Percentiles rank a stretch among this genome's conserved stretches.
Evolutionary conservation across 495 filamentous ascomycete species (phyloP).

Genomic region (Talaromyces ruber): DNA sequence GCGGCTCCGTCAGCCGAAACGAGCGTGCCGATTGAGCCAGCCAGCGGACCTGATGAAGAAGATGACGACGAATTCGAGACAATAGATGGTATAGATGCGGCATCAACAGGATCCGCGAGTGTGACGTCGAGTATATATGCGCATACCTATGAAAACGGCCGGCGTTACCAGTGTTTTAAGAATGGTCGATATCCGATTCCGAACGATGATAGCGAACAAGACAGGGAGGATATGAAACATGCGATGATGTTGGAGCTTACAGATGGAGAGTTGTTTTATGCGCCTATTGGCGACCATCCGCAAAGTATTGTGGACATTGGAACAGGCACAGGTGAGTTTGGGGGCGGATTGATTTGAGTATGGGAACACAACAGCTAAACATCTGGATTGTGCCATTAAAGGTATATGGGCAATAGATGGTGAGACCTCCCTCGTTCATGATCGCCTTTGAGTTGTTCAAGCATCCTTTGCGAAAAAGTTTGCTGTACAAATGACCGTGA

Average conservation of each 20-base stretch:
- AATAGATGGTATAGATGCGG: neutral
- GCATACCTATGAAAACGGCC: conserved; percentile 6
- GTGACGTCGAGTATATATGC: conserved; percentile 5
- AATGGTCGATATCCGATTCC: conserved; percentile 5
- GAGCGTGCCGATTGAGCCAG: neutral
- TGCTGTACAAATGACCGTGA: neutral
- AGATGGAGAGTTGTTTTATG: conserved; percentile 31
- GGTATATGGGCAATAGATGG: conserved; percentile 44
- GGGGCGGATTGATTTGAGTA: neutral
- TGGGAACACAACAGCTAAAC: neutral
- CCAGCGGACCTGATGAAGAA: neutral
- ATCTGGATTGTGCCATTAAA: neutral
- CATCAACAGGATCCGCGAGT: conserved; percentile 4
- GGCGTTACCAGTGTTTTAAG: conserved; percentile 9
- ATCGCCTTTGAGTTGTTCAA: neutral
- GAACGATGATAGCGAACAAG: conserved; percentile 38
- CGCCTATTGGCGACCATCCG: conserved; percentile 30
- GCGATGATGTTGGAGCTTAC: conserved; percentile 31
- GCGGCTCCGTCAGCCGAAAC: neutral
- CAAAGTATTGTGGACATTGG: conserved; percentile 38
- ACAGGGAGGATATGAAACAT: conserved; percentile 54
- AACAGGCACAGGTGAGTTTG: conserved; percentile 34
- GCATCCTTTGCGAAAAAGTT: neutral
- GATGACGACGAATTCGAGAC: conserved; percentile 4
- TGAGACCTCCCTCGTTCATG: neutral